phyloP scores from a whole-genome alignment of 1,139 yeast species.

The Kodamaea suecica region DNA sequence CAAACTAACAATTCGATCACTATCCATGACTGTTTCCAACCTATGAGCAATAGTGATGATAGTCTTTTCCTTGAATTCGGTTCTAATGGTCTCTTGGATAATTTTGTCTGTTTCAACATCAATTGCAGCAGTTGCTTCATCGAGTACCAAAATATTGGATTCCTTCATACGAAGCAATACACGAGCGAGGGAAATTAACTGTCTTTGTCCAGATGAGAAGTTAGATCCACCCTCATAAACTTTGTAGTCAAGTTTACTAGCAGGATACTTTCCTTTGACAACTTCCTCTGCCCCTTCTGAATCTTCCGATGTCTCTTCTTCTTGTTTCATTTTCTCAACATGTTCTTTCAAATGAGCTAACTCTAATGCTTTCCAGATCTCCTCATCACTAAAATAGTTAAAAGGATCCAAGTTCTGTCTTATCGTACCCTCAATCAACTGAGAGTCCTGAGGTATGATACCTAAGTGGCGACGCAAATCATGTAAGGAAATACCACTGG shows the following conservation, averaged over 20 bases:
- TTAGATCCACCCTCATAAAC: slow-evolving; percentile 71
- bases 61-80: slow-evolving; percentile 61
- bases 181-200: slow-evolving; percentile 70
- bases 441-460: slow-evolving; percentile 71
- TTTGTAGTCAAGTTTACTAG: slow-evolving; percentile 36
- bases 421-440: slow-evolving; percentile 60
- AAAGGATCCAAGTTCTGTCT: slow-evolving; percentile 64
- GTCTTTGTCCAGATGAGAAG: slow-evolving; percentile 76
- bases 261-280: slow-evolving; percentile 11
- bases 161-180: slow-evolving; percentile 54
- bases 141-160: slow-evolving; percentile 64
- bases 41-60: slow-evolving; percentile 82
- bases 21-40: slow-evolving; percentile 76
- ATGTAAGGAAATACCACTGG: slow-evolving; percentile 42
- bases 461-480: slow-evolving; percentile 55
- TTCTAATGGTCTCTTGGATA: slow-evolving; percentile 69
- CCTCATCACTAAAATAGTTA: slow-evolving; percentile 46
- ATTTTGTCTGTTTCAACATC: slow-evolving; percentile 76
- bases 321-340: slow-evolving; percentile 30
- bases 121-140: slow-evolving; percentile 86
- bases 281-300: slow-evolving; percentile 21
- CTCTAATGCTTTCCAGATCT: slow-evolving; percentile 52
- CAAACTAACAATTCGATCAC: slow-evolving; percentile 67
- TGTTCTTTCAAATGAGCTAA: slow-evolving; percentile 53
- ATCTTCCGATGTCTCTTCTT: slow-evolving; percentile 25